Conservation (phyloP, 2,329 filamentous ascomycete genomes). For the Colletotrichum chrysophilum region DNA sequence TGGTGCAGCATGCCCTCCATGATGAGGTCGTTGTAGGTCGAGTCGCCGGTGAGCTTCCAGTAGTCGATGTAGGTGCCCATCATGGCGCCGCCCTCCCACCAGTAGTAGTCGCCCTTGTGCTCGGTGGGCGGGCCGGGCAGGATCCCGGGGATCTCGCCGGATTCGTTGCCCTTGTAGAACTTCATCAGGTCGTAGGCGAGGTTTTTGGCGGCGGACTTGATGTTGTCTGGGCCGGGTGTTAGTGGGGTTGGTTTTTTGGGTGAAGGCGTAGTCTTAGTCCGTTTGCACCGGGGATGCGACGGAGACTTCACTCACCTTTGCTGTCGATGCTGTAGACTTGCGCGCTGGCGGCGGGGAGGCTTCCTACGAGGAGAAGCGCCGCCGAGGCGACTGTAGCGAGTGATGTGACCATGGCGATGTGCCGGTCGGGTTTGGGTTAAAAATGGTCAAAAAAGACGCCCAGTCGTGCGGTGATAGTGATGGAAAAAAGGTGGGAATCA, state of each 20-base stretch:
- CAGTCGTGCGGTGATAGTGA: background rate
- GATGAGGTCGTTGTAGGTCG: constrained; percentile 64
- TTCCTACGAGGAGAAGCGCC: constrained; percentile 13
- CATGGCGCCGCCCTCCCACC: constrained; percentile 76
- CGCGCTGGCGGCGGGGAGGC: constrained; percentile 23
- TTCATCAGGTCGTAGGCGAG: constrained; percentile 57
- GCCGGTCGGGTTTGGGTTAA: background rate
- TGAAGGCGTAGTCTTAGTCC: background rate
- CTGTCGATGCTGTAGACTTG: constrained; percentile 35
- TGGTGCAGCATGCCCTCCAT: constrained; percentile 64
- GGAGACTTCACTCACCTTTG: constrained; percentile 27
- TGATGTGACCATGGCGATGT: constrained; percentile 18
- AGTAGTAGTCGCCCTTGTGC: constrained; percentile 66
- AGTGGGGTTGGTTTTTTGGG: background rate
- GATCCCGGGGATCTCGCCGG: constrained; percentile 60
- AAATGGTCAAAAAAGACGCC: background rate
- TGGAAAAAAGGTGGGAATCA: background rate
- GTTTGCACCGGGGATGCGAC: background rate
- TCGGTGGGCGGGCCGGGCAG: constrained; percentile 58
- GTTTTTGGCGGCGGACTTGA: constrained; percentile 48
- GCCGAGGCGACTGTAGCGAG: constrained; percentile 14
- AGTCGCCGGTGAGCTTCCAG: constrained; percentile 70
- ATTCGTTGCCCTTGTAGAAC: constrained; percentile 55
- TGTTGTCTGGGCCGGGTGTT: constrained; percentile 40
- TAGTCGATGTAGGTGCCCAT: constrained; percentile 75